phyloP scores from a whole-genome alignment of 2,329 filamentous ascomycete species.

The Curvularia spicifera region DNA sequence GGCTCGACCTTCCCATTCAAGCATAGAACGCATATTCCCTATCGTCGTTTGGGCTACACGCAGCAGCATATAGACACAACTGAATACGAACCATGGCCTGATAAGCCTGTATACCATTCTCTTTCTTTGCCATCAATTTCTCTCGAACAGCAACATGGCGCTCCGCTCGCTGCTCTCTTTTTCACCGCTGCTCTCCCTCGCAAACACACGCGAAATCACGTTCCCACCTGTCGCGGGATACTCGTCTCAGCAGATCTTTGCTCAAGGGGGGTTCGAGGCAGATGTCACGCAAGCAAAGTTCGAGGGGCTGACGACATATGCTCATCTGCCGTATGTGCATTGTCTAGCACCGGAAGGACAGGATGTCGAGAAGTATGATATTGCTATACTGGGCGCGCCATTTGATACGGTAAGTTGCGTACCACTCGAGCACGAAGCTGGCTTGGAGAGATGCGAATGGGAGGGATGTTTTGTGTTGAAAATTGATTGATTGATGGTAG shows the following conservation, averaged over 20 bases:
- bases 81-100: background rate
- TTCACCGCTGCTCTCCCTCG: background rate
- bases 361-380: slow-evolving; percentile 55
- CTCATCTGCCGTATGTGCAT: slow-evolving; percentile 57
- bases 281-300: slow-evolving; percentile 47
- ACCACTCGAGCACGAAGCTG: background rate
- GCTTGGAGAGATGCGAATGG: background rate
- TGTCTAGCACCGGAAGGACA: slow-evolving; percentile 49
- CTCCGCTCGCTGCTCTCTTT: slow-evolving; percentile 2
- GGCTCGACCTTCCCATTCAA: slow-evolving; percentile 22
- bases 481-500: slow-evolving; percentile 31
- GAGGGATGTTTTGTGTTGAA: background rate
- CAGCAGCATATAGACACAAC: slow-evolving; percentile 6
- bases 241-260: slow-evolving; percentile 43
- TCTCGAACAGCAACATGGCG: slow-evolving; percentile 1
- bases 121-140: background rate
- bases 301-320: slow-evolving; percentile 55
- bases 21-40: slow-evolving; percentile 6
- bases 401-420: slow-evolving; percentile 55
- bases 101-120: background rate
- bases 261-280: slow-evolving; percentile 24
- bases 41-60: slow-evolving; percentile 1
- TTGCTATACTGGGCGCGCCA: slow-evolving; percentile 57
- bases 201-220: slow-evolving; percentile 50
- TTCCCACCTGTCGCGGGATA: slow-evolving; percentile 51